phyloP scores from a whole-genome alignment of 176 grass and related monocot genomes.

The Themeda triandra region DNA sequence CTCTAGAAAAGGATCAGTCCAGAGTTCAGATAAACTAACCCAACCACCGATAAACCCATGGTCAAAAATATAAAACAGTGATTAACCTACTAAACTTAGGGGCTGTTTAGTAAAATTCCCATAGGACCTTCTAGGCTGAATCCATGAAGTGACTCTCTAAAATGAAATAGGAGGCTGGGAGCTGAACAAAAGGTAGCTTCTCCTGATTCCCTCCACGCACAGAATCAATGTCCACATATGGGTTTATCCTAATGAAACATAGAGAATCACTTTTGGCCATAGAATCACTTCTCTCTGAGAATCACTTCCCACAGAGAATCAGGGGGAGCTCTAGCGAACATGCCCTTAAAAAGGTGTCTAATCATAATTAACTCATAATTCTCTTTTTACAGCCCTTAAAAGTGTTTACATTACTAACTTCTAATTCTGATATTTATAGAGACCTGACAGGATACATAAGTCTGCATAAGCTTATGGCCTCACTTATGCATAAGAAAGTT shows the following conservation, averaged over 20 bases:
- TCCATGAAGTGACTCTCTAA: not conserved
- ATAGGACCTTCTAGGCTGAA: not conserved
- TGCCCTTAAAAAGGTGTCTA: not conserved
- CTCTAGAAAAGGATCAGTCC: not conserved
- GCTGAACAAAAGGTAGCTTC: not conserved
- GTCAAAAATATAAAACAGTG: not conserved
- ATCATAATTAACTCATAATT: not conserved
- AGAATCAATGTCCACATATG: not conserved
- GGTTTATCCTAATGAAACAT: not conserved
- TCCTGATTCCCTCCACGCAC: not conserved
- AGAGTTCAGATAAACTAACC: slow-evolving; percentile 13
- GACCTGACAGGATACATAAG: not conserved
- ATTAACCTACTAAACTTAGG: slow-evolving; percentile 1
- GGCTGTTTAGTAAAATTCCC: not conserved
- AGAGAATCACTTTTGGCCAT: not conserved
- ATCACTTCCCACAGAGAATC: not conserved
- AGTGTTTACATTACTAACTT: not conserved
- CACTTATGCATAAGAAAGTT: slow-evolving; percentile 17
- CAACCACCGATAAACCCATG: not conserved
- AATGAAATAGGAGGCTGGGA: not conserved
- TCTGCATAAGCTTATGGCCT: not conserved
- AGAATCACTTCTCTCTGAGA: not conserved
- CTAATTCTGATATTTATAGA: too few species aligned
- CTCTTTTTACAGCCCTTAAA: not conserved
- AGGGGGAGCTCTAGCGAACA: not conserved